Conservation (phyloP, 768 basidiomycete species). For the Tricholoma matsutake region DNA sequence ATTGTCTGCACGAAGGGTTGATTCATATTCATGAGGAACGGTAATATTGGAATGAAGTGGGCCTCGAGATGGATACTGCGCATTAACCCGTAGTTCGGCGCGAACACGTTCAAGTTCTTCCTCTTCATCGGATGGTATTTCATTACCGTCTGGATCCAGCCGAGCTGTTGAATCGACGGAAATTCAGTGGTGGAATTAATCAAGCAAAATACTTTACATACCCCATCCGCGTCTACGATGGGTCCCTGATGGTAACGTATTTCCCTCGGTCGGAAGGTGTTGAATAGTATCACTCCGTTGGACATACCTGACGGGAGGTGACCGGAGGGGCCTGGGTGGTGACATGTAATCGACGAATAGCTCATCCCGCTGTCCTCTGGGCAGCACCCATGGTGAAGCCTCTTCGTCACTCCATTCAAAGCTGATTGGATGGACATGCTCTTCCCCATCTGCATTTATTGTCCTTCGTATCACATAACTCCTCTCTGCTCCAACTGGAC, state of each 20-base stretch:
- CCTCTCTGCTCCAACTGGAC: slow-evolving; percentile 19
- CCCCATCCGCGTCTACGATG: slow-evolving; percentile 45
- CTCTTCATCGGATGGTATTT: slow-evolving; percentile 60
- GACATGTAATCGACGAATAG: background rate
- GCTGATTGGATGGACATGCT: slow-evolving; percentile 37
- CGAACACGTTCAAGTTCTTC: slow-evolving; percentile 55
- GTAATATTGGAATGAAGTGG: slow-evolving; percentile 1
- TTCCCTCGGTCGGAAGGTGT: slow-evolving; percentile 2
- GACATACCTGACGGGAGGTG: background rate
- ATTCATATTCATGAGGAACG: background rate
- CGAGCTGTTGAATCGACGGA: slow-evolving; percentile 31
- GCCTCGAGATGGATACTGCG: slow-evolving; percentile 11
- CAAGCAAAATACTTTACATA: slow-evolving; percentile 21
- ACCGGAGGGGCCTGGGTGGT: background rate
- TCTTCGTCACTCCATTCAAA: slow-evolving; percentile 39
- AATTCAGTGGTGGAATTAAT: background rate
- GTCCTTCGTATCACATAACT: slow-evolving; percentile 36
- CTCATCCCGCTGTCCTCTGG: slow-evolving; percentile 10
- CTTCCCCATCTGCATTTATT: slow-evolving; percentile 34
- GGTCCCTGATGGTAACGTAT: slow-evolving; percentile 5
- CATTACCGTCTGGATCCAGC: slow-evolving; percentile 58
- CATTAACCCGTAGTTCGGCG: slow-evolving; percentile 43
- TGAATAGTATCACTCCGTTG: slow-evolving; percentile 11
- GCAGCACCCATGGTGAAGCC: slow-evolving; percentile 29
- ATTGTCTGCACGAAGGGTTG: background rate